Conservation (phyloP, 257 asterid species). For the Solanum virginianum region DNA sequence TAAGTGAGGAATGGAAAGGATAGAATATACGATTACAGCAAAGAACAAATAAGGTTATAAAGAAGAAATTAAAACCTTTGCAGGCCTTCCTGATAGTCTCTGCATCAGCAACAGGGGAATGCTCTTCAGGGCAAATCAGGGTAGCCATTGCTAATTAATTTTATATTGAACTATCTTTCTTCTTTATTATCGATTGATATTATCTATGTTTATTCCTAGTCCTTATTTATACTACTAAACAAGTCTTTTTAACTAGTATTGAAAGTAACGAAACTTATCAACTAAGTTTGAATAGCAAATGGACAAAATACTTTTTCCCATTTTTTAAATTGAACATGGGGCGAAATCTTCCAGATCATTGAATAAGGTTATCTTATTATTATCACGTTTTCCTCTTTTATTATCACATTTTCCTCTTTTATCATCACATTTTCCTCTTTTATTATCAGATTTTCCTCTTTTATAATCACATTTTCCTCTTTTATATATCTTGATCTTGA, state of each 20-base stretch:
- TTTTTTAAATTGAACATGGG: not conserved
- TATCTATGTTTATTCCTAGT: not conserved
- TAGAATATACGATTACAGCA: not conserved
- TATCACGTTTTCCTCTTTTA: not conserved
- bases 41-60: not conserved
- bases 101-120: slow-evolving; percentile 75
- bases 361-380: not conserved
- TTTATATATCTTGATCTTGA: not conserved
- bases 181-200: not conserved
- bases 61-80: slow-evolving; percentile 29
- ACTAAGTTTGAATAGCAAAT: not conserved
- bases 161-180: not conserved
- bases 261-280: slow-evolving; percentile 24
- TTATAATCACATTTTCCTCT: not conserved
- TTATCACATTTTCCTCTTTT: not conserved
- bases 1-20: too few relatives aligned
- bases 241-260: not conserved
- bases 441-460: not conserved
- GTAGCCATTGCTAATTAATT: slow-evolving; percentile 33
- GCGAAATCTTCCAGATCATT: not conserved
- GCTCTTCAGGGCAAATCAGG: slow-evolving; percentile 47
- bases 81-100: slow-evolving; percentile 67
- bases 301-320: not conserved
- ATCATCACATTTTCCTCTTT: not conserved
- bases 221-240: not conserved